A percentile compares a stretch with the other conserved stretches of the same genome.
Conservation (phyloP, 1,284 basidiomycete species). For the Cryptococcus sp. region DNA sequence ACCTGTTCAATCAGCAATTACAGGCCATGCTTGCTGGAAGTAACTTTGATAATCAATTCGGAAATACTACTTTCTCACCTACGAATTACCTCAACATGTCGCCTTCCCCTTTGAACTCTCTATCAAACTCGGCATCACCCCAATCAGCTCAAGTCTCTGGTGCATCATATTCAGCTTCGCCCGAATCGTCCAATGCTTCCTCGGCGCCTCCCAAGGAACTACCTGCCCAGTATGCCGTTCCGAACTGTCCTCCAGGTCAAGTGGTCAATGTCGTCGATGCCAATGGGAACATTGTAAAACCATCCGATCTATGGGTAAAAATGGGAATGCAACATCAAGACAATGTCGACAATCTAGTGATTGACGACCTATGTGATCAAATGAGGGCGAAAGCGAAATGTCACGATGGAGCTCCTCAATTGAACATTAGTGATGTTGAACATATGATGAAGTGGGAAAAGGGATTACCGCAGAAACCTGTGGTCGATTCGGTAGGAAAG, state of each 20-base stretch:
- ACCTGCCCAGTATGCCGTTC: not conserved
- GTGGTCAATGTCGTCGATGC: constrained; percentile 35
- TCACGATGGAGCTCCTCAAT: not conserved
- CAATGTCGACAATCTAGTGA: constrained; percentile 35
- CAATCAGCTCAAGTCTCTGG: constrained; percentile 8
- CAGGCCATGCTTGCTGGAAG: constrained; percentile 22
- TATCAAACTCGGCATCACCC: constrained; percentile 24
- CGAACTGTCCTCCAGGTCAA: not conserved
- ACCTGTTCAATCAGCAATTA: constrained; percentile 34
- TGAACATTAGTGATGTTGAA: not conserved
- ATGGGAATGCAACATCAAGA: constrained; percentile 30
- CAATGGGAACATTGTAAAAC: constrained; percentile 38
- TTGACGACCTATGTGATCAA: constrained; percentile 47
- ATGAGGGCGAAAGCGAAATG: constrained; percentile 45
- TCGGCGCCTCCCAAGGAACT: constrained; percentile 11
- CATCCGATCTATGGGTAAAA: constrained; percentile 39
- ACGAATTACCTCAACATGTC: constrained; percentile 46
- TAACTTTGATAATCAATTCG: constrained; percentile 2
- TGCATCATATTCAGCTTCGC: constrained; percentile 18
- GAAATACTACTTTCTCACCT: constrained; percentile 24
- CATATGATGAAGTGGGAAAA: not conserved
- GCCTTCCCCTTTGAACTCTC: constrained; percentile 33
- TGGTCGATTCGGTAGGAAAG: not conserved
- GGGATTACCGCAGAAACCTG: not conserved
- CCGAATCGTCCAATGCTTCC: constrained; percentile 12